These are phyloP conservation scores for Trichoderma lentiforme DNA, from an alignment of 2,329 filamentous ascomycete species.

Conservation along the genomic window DNA sequence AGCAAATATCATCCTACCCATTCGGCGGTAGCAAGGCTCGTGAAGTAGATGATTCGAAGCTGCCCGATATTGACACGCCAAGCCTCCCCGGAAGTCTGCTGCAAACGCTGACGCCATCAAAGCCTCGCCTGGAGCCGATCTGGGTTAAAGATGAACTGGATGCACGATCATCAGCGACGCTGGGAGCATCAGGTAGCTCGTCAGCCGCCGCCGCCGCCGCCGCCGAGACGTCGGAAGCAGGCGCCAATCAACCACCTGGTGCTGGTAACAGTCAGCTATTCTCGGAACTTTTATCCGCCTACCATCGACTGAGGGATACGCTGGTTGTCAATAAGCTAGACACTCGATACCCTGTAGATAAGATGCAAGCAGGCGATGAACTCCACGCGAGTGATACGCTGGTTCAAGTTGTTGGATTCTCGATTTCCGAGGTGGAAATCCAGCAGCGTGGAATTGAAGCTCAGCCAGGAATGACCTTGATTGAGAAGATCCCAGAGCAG, in stretches of 20 bases:
- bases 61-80: conserved; percentile 34
- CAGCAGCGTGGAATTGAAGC: conserved; percentile 81
- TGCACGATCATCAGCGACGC: conserved; percentile 28
- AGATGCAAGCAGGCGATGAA: conserved; percentile 38
- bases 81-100: conserved; percentile 39
- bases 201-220: conserved; percentile 35
- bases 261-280: conserved; percentile 28
- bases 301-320: conserved; percentile 58
- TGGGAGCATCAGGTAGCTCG: conserved; percentile 42
- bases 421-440: conserved; percentile 86
- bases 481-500: conserved; percentile 82
- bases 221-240: conserved; percentile 26
- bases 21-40: conserved; percentile 39
- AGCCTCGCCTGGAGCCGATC: conserved; percentile 36
- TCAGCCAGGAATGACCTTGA: conserved; percentile 67
- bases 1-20: conserved; percentile 50
- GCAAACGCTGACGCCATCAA: conserved; percentile 37
- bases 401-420: conserved; percentile 69
- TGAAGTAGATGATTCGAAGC: conserved; percentile 31
- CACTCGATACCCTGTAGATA: conserved; percentile 36
- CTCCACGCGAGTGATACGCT: conserved; percentile 57
- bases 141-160: conserved; percentile 42
- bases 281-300: conserved; percentile 58
- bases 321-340: conserved; percentile 53
- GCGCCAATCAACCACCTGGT: conserved; percentile 20